These are phyloP conservation scores for Drosera capensis DNA, from an alignment of 148 eudicot genomes.

Conservation along the genomic window DNA sequence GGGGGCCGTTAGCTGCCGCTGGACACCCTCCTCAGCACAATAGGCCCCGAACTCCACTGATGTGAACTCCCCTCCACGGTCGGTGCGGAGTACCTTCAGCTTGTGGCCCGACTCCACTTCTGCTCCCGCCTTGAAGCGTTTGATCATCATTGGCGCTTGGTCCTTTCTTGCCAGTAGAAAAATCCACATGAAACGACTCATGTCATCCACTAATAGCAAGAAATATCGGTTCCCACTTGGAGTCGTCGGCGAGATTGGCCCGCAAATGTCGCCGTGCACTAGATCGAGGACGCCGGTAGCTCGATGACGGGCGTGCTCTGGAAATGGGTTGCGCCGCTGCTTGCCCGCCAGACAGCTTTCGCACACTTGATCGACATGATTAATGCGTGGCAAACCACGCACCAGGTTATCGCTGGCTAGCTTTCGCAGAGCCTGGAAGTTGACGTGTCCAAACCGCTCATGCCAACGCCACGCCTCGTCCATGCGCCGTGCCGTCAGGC, in stretches of 20 bases:
- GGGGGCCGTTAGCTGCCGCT: not conserved
- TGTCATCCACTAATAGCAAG: conserved; percentile 8
- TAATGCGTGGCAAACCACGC: no score
- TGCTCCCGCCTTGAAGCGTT: conserved; percentile 3
- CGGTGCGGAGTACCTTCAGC: not conserved
- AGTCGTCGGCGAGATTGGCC: conserved; percentile 6
- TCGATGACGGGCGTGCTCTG: not conserved
- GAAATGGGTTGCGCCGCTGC: conserved; percentile 2
- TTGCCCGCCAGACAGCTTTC: not conserved
- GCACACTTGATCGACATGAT: no score
- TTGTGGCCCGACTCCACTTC: conserved; percentile 3
- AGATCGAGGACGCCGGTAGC: not conserved
- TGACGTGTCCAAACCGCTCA: conserved; percentile 2
- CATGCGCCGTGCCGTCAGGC: not conserved
- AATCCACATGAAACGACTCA: conserved; percentile 2
- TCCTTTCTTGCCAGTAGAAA: conserved; percentile 5
- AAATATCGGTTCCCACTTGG: not conserved
- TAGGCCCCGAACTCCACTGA: not conserved
- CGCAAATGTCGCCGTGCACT: conserved; percentile 6
- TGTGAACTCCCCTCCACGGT: conserved; percentile 7
- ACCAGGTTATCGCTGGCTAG: no score
- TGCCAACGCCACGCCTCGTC: conserved; percentile 3
- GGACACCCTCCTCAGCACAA: conserved; percentile 1
- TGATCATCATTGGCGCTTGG: conserved; percentile 3
- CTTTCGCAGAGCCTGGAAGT: not conserved